Evolutionary conservation across 2,329 filamentous ascomycete genomes (phyloP), one percentile per base, ranked within the genome.

Genomic region (Colletotrichum sp.): DNA sequence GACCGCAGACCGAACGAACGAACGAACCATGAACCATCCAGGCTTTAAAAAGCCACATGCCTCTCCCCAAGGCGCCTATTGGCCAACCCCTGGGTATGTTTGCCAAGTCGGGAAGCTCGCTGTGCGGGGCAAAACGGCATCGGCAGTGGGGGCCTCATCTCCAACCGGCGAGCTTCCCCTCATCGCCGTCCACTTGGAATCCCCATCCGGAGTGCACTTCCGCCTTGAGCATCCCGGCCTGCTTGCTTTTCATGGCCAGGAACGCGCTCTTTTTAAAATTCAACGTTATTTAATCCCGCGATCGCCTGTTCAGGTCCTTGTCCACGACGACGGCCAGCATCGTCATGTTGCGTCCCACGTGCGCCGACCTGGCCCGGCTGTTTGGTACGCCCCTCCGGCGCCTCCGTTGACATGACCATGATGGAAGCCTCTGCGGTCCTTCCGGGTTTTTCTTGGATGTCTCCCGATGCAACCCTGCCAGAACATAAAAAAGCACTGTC

Each of bases 61-160:
- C 18, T 26, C 24, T 21, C 56, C 64, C 21, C 12, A 58, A 67
- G 56, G 13, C 16, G 30, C 36, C 70, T 30, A 75, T 75, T 75
- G 73, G 73, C 32, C 43, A 18, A 43, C 5, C 24, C 24, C 36
- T n/a, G 5, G n/a, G 16, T 13, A 26, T 34, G 62, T 62, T 24
- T 62, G 55, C 73, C 73, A 55, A 68, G 73, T 68, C 62, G 43
- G 70, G 73, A 73, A 68, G 70, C 73, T 68, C 43, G 10, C 6
- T 13, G 28, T 58, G 73, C 61, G 73, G 69, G 64, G 73, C 43
- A 36, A 52, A 28, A 18, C 28, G 43, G 21, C 52, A 58, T 68
- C 66, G 56, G 67, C 66, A 69, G 66, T 69, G 66, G 66, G 52
- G 66, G 52, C 26, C 18, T 34, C 21, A 30, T 36, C 16, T 55